Base-by-base conservation (phyloP, 2,329 filamentous ascomycete species). In the Orbilia ellipsospora region DNA sequence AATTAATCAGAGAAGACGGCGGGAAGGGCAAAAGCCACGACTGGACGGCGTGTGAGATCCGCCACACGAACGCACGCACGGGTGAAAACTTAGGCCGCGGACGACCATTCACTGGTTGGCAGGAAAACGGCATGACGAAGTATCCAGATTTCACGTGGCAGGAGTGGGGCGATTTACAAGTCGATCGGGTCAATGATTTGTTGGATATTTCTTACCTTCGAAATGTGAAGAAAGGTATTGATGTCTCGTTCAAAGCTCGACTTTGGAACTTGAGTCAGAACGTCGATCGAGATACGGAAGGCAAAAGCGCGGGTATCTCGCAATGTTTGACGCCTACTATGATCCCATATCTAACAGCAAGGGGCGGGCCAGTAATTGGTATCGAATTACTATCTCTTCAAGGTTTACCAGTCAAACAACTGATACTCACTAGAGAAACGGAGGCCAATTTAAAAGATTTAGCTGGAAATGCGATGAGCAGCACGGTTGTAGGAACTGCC, bases 391-490 rank as follows among this genome's bases (percentile, higher is more conserved):
- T 94, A 1, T 81, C 83, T 4, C 81, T 93, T 4, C 92, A 94
- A 82, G 92, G 91, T 0, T 83, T 94, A 57, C 90, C 90, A 0
- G 80, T 90, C 0, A 82, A 88, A 64, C 85, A 86, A 57, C 83
- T 94, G 10, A 83, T 88, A 0, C 84, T 93, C n/a, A 89, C 87
- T 0, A 85, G 86, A 7, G 89, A 94, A 78, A 86, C 85, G 0
- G 84, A 89, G 55, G 81, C 82, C 0, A 83, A 93, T 16, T 83
- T 92, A 1, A 88, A 90, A 77, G 88, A 93, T 77, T 83, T 94
- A 1, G 90, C 90, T 1, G 92, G 92, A 0, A 94, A 95, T 80
- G 92, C 92, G 0, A 94, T 94, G 92, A 89, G 87, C 0, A 88
- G 88, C 0, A 90, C 91, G 0, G 90, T 93, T 0, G 88, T 93